Base-by-base conservation (phyloP, 768 basidiomycete genomes). In the Rhodotorula kratochvilovae region DNA sequence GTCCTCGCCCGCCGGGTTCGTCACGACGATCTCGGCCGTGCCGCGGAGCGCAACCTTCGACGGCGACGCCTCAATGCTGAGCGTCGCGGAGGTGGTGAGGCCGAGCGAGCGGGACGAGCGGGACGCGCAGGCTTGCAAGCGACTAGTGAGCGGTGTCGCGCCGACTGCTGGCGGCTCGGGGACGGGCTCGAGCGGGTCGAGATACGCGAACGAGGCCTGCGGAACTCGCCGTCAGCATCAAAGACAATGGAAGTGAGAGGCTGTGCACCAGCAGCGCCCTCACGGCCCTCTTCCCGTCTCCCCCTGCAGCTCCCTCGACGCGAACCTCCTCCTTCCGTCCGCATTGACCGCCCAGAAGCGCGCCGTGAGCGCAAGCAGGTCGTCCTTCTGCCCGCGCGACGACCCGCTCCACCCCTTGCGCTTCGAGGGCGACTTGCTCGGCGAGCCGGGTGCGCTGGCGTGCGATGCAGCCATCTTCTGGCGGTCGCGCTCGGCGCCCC, bases 121-220 rank as follows among this genome's bases (percentile, higher is more conserved):
- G 48, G 43, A 23, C 0, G 57, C 43, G 17, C 33, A 29, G 27
- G 46, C 55, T 17, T 53, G 61, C 36, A 71, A 43, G 25, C 60
- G 54, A 13, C n/a, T 23, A 29, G 64, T 45, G 42, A 70, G 23
- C n/a, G 59, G 15, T 11, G 36, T 35, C 17, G 2, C 19, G 12
- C 51, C 54, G 15, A 35, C 3, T 2, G 68, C 21, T 2, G 56
- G 57, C 2, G 58, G 58, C 2, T 25, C 23, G 21, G 36, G 7
- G 1, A 48, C 68, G 0, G 67, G 59, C 17, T 27, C 39, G 12
- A 73, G 42, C 7, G 64, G 62, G 11, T 69, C 57, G 53, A 70
- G 36, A 27, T 73, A 73, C 16, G 72, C 72, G 61, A 65, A 67
- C 0, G 58, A 65, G 1, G 68, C 68, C 68, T 70, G 35, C n/a